Evolutionary conservation across 441 rosid genomes (phyloP).

Genomic region (Jatropha multifida): DNA sequence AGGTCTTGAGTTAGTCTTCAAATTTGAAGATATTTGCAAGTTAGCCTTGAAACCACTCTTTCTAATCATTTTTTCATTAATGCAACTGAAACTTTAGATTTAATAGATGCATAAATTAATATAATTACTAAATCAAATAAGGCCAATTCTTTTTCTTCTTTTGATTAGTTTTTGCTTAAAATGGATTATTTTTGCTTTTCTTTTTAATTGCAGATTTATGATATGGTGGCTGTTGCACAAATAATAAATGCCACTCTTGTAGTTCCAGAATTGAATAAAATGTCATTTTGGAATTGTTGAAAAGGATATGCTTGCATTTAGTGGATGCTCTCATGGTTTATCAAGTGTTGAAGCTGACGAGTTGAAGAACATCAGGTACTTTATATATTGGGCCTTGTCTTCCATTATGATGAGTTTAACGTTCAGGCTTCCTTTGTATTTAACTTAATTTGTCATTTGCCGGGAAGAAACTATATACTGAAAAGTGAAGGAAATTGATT

Average conservation of each 20-base stretch:
- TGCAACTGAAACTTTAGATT: constrained; percentile 27
- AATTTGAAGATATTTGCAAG: no score
- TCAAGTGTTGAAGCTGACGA: constrained; percentile 83
- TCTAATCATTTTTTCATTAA: constrained; percentile 29
- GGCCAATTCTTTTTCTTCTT: not conserved
- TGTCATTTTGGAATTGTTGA: constrained; percentile 98
- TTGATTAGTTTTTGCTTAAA: constrained; percentile 17
- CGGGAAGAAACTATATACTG: constrained; percentile 81
- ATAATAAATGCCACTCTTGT: constrained; percentile 94
- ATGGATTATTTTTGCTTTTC: not conserved
- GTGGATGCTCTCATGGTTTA: constrained; percentile 89
- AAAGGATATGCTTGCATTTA: constrained; percentile 97
- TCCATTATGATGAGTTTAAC: constrained; percentile 1
- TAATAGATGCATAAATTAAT: not conserved
- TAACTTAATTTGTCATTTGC: constrained; percentile 19
- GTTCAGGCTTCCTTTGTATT: not conserved
- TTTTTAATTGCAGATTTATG: constrained; percentile 64
- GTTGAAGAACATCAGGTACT: constrained; percentile 76
- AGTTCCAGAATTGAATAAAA: no score
- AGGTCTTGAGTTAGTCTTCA: no score
- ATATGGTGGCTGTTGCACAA: constrained; percentile 97
- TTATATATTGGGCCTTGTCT: constrained; percentile 7
- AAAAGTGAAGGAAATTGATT: constrained; percentile 87
- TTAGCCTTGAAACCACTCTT: constrained; percentile 9
- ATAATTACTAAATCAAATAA: no score